Conservation (phyloP, 306 rosid genomes). For the Morella rubra region DNA sequence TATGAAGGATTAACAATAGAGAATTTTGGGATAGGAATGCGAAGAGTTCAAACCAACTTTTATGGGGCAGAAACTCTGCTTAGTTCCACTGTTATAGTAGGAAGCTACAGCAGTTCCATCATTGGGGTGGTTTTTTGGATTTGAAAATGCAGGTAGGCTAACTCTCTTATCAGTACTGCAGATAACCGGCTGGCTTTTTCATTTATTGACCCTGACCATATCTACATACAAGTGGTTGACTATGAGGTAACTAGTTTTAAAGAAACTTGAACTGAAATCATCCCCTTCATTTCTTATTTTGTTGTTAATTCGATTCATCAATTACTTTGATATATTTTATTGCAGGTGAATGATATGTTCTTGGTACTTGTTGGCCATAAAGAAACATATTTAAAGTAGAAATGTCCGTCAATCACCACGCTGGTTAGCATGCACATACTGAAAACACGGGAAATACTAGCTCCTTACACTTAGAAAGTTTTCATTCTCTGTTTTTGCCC, state of each 20-base stretch:
- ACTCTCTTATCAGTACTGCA: conserved; percentile 36
- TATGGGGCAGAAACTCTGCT: conserved; percentile 13
- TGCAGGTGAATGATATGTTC: neutral
- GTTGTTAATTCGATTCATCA: neutral
- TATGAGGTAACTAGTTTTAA: conserved; percentile 58
- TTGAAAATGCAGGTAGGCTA: conserved; percentile 17
- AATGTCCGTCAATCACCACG: neutral
- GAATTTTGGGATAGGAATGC: too few relatives aligned
- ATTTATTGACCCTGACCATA: conserved; percentile 59
- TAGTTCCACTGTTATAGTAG: conserved; percentile 3
- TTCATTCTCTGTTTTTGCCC: too few relatives aligned
- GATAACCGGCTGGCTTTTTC: conserved; percentile 87
- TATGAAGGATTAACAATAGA: neutral
- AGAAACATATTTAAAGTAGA: neutral
- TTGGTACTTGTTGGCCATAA: neutral
- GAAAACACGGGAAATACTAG: too few relatives aligned
- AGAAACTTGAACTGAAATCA: neutral
- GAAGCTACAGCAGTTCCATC: conserved; percentile 1
- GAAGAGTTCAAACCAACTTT: neutral
- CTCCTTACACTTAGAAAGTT: too few relatives aligned
- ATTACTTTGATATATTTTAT: neutral
- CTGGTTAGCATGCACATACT: neutral
- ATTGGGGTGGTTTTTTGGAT: conserved; percentile 4
- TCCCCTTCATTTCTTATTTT: neutral
- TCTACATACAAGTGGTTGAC: conserved; percentile 87